Evolutionary conservation across 83 land plant genomes (phyloP), one percentile per base, ranked within the genome.

Genomic region (Diphasiastrum complanatum): DNA sequence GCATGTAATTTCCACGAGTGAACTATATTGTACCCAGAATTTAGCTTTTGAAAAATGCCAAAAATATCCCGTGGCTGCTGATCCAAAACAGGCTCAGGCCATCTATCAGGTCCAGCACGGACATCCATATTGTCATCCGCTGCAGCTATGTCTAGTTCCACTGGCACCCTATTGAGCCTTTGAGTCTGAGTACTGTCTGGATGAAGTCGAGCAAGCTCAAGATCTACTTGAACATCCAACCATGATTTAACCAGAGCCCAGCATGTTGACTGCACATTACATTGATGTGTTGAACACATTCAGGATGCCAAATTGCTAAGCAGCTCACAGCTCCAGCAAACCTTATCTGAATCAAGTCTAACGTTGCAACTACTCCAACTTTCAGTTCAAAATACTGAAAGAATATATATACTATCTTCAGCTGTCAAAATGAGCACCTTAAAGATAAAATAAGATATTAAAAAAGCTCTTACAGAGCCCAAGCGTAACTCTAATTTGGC

Each of bases 171-270:
- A 54, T 79, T 60, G 0, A 66, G 60, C 41, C 65, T 77, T 33
- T 69, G 79, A 41, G 64, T 31, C 6, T 66, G 74, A 27, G 45
- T 31, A 11, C 24, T 70, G 3, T 36, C 49, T 47, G 55, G 38
- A 35, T 60, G 72, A 43, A 30, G 65, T 1, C 33, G 45, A 28
- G 76, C 70, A 47, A 90, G 66, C 70, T 86, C 88, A 29, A 78
- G 24, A 61, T 95, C 99, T 25, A 95, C 85, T 57, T 84, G 87
- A 55, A 80, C 56, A 61, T 90, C 90, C 34, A 95, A 80, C 97
- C 97, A 95, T 35, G 93, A 90, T 29, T 84, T 87, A 32, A 82
- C 79, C 77, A 95, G 64, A 50, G 97, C 93, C 99, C 99, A 95
- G 75, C 97, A 95, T 25, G 99, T 97, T 28, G 97, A 77, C 97